These are phyloP conservation scores for Rhizopogon vulgaris DNA, from an alignment of 768 basidiomycete genomes.

Conservation along the genomic window DNA sequence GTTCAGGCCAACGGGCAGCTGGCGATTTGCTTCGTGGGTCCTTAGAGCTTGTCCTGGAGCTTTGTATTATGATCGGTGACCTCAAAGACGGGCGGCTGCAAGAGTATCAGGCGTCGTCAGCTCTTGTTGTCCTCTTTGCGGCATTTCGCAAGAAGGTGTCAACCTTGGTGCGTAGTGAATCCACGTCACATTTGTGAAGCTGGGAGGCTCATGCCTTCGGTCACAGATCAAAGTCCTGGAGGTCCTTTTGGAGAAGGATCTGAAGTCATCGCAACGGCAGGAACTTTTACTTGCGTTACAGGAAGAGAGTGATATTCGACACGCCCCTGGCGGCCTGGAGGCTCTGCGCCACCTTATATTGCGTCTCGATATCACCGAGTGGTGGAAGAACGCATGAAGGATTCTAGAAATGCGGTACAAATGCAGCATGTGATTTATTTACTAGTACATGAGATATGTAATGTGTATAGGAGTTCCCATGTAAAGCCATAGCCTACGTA, in stretches of 20 bases:
- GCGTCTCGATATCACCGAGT: slow-evolving; percentile 48
- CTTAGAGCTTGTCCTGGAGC: slow-evolving; percentile 61
- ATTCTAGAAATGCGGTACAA: not conserved
- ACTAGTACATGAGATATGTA: not conserved
- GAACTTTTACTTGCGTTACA: slow-evolving; percentile 19
- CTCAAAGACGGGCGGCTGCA: slow-evolving; percentile 45
- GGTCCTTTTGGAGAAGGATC: slow-evolving; percentile 47
- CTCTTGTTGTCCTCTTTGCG: slow-evolving; percentile 47
- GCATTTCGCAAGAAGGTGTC: slow-evolving; percentile 52
- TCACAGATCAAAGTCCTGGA: slow-evolving; percentile 52
- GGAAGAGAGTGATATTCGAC: slow-evolving; percentile 24
- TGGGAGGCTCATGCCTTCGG: slow-evolving; percentile 1
- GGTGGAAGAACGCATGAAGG: slow-evolving; percentile 39
- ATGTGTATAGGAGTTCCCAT: not conserved
- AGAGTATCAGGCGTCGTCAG: slow-evolving; percentile 59
- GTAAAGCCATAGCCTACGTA: slow-evolving; percentile 22
- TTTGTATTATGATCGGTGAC: slow-evolving; percentile 61
- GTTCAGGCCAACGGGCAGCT: slow-evolving; percentile 59
- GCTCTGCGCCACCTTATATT: slow-evolving; percentile 50
- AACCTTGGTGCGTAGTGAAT: slow-evolving; percentile 42
- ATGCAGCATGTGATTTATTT: not conserved
- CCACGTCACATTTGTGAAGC: not conserved
- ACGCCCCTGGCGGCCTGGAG: slow-evolving; percentile 45
- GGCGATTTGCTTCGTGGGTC: slow-evolving; percentile 59
- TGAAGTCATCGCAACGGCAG: slow-evolving; percentile 10